Percentiles rank a stretch among this genome's conserved stretches.
Evolutionary conservation across 371 early-diverging fungal species (phyloP).

Genomic region (Batkoa obscura): DNA sequence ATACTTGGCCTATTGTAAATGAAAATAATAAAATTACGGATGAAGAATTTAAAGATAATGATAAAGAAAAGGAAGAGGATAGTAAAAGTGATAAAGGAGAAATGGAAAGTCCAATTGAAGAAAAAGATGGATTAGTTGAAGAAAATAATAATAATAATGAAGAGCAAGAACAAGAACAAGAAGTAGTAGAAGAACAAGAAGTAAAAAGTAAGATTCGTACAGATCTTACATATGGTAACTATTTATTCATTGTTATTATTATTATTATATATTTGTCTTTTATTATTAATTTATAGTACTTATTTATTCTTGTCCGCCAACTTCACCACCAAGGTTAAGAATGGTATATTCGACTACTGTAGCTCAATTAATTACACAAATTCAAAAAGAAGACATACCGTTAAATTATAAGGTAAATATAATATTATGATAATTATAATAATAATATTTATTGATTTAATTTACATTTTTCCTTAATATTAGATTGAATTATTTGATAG

Average conservation of each 20-base stretch:
- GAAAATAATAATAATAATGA: background rate
- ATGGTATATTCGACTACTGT: background rate
- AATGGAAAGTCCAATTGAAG: background rate
- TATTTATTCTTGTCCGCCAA: background rate
- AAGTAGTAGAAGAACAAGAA: background rate
- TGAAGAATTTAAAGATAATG: background rate
- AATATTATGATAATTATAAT: no score
- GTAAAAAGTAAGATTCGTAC: background rate
- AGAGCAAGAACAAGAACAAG: background rate
- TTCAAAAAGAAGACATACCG: no score
- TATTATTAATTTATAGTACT: background rate
- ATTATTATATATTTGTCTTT: background rate
- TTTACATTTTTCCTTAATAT: no score
- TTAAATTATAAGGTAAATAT: no score
- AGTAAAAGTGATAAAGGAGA: background rate
- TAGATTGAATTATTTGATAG: no score
- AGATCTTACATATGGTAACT: background rate
- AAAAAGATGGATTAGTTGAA: background rate
- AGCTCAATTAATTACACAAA: background rate
- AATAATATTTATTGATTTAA: no score
- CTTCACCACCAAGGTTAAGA: background rate
- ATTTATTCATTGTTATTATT: background rate
- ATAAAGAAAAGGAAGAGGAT: background rate
- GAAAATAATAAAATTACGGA: background rate
- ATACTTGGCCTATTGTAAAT: background rate